phyloP scores from a whole-genome alignment of 345 rosid genomes.

The Anastatica hierochuntica region DNA sequence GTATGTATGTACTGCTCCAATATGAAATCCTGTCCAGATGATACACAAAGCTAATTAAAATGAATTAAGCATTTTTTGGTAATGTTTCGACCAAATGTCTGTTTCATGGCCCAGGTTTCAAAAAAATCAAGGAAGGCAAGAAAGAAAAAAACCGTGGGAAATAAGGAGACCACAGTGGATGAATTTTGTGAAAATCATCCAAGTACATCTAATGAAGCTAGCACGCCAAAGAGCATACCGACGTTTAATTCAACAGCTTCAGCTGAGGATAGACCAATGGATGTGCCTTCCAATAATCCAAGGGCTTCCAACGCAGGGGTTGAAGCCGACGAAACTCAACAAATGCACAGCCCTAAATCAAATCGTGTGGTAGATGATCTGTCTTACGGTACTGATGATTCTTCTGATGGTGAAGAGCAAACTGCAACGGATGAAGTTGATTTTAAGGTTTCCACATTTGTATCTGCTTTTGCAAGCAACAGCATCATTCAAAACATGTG shows the following conservation, averaged over 20 bases:
- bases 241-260: constrained; percentile 10
- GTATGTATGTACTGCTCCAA: constrained; percentile 37
- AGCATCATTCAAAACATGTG: constrained; percentile 75
- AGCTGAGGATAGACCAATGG: constrained; percentile 22
- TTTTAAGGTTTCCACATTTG: constrained; percentile 61
- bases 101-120: constrained; percentile 53
- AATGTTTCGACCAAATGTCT: constrained; percentile 2
- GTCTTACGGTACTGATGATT: constrained; percentile 44
- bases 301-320: constrained; percentile 26
- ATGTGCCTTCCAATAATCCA: constrained; percentile 16
- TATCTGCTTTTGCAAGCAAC: constrained; percentile 71
- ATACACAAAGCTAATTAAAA: not conserved
- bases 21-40: constrained; percentile 2
- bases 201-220: constrained; percentile 27
- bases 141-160: constrained; percentile 33
- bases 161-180: constrained; percentile 32
- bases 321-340: constrained; percentile 26
- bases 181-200: constrained; percentile 31
- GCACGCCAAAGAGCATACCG: constrained; percentile 24
- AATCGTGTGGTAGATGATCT: constrained; percentile 35
- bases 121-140: constrained; percentile 63
- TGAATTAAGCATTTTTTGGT: not conserved
- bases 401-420: constrained; percentile 59
- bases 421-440: constrained; percentile 70
- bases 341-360: constrained; percentile 22